Base-by-base conservation (phyloP, 2,329 filamentous ascomycete genomes). In the Alternaria angustiovoidea region DNA sequence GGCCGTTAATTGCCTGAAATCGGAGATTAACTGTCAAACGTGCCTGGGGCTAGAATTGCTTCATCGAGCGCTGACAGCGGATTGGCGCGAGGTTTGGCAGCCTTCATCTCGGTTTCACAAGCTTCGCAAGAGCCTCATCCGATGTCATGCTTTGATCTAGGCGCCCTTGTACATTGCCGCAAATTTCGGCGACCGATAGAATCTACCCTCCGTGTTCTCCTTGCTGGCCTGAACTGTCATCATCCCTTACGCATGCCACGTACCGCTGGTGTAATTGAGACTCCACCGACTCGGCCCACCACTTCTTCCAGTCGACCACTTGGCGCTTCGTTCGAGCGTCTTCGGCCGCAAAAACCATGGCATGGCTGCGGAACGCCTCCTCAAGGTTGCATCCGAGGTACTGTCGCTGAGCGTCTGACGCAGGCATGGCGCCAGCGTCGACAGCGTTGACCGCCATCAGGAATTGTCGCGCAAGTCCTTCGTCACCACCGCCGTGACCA, bases 331-430 rank as follows among this genome's bases (percentile, higher is more conserved):
- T 83, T 71, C 94, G 86, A 5, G 94, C 93, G 70, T 96, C 91
- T 79, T 98, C 95, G 0, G 94, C 95, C 24, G 93, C 94, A 82
- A 97, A 99, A 0, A 97, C 94, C 79, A 95, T 87, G 2, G 91
- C 94, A 80, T 98, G 95, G 72, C 93, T 96, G 49, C 91, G 85
- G n/a, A 98, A 85, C 1, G 91, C 88, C 73, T 98, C 95, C 57
- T 97, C 92, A 7, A 97, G 80, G 12, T 90, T 91, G 78, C 92
- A 96, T 0, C 93, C 93, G 26, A 98, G 83, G 74, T 89, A 88
- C 71, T 88, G 83, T 58, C 84, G 83, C 83, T 98, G 94, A 2
- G 94, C 94, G 62, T 85, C 85, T 41, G 85, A 81, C 1, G 91
- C 89, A 28, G 82, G 79, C 87, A 89, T 88, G 0, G 84, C 86